Percentiles rank a stretch among this genome's conserved stretches.
Evolutionary conservation across 225 moss, liverwort and hornwort genomes (phyloP).

Genomic region (Asterella californica): DNA sequence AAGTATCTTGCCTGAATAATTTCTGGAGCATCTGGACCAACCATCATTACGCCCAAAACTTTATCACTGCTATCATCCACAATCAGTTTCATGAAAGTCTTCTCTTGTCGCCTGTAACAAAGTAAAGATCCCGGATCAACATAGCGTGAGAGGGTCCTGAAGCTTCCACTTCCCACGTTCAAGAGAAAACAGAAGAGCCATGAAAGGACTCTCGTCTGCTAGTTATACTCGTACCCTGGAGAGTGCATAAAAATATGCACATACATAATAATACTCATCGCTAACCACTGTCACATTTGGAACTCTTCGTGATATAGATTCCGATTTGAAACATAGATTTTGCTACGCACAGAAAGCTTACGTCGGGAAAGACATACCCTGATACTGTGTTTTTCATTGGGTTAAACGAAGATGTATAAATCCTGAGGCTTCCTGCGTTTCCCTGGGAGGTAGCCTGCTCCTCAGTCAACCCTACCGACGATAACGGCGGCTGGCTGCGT

Average conservation of each 20-base stretch:
- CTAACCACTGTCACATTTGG: too few species aligned
- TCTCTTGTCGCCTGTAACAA: slow-evolving; percentile 65
- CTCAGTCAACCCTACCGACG: slow-evolving; percentile 73
- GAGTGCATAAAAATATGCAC: background rate
- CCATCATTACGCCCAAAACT: slow-evolving; percentile 78
- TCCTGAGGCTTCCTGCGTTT: slow-evolving; percentile 41
- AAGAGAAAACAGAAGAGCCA: background rate
- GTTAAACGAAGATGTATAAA: slow-evolving; percentile 83
- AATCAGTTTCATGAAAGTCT: slow-evolving; percentile 78
- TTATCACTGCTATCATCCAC: slow-evolving; percentile 69
- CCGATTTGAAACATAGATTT: background rate
- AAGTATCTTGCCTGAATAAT: slow-evolving; percentile 63
- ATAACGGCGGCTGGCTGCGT: slow-evolving; percentile 80
- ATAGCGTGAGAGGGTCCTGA: background rate
- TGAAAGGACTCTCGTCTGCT: background rate
- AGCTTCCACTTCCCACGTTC: background rate
- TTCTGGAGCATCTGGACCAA: slow-evolving; percentile 91
- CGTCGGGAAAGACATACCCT: slow-evolving; percentile 40
- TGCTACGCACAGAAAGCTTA: background rate
- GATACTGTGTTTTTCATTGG: slow-evolving; percentile 98
- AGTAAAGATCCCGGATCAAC: background rate
- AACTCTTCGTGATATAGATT: background rate
- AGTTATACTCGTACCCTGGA: background rate
- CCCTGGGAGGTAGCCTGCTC: slow-evolving; percentile 50
- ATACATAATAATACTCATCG: background rate